Conservation (phyloP, 495 filamentous ascomycete genomes). For the Neurospora sublineolata region DNA sequence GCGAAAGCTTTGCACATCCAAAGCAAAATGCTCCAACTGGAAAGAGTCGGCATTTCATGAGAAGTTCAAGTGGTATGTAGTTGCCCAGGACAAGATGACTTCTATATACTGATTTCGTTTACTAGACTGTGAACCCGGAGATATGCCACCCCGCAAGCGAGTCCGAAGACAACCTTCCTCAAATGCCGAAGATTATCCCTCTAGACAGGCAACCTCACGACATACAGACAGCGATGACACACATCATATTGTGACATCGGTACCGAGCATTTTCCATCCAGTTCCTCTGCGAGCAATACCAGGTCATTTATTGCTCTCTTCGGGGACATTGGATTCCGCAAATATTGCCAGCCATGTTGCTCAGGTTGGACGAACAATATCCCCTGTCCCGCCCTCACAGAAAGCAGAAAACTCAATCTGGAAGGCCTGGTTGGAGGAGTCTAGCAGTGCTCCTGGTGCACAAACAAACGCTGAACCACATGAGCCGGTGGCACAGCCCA, state of each 20-base stretch:
- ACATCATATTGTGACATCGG: slow-evolving; percentile 5
- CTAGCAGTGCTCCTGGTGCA: slow-evolving; percentile 2
- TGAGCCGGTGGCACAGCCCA: not conserved
- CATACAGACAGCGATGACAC: slow-evolving; percentile 1
- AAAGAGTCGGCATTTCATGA: not conserved
- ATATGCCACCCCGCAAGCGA: not conserved
- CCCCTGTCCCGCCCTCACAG: slow-evolving; percentile 12
- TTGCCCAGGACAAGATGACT: not conserved
- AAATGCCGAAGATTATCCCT: not conserved
- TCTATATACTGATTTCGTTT: not conserved
- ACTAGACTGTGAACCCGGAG: not conserved
- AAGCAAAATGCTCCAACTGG: not conserved
- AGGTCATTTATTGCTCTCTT: not conserved
- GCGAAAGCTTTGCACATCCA: not conserved
- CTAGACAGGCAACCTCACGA: not conserved
- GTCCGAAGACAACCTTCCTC: not conserved
- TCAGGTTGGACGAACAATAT: slow-evolving; percentile 9
- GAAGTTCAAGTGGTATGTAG: not conserved
- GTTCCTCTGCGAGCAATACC: slow-evolving; percentile 8
- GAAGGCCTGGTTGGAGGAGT: slow-evolving; percentile 11
- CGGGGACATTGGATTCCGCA: slow-evolving; percentile 6
- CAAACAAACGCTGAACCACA: not conserved
- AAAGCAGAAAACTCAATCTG: slow-evolving; percentile 10
- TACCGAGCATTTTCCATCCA: slow-evolving; percentile 5
- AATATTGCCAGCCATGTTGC: slow-evolving; percentile 14